Percentiles rank a stretch among this genome's conserved stretches.
These are phyloP conservation scores for Aspergillus piperis DNA, from an alignment of 2,329 filamentous ascomycete species.

Conservation along the genomic window DNA sequence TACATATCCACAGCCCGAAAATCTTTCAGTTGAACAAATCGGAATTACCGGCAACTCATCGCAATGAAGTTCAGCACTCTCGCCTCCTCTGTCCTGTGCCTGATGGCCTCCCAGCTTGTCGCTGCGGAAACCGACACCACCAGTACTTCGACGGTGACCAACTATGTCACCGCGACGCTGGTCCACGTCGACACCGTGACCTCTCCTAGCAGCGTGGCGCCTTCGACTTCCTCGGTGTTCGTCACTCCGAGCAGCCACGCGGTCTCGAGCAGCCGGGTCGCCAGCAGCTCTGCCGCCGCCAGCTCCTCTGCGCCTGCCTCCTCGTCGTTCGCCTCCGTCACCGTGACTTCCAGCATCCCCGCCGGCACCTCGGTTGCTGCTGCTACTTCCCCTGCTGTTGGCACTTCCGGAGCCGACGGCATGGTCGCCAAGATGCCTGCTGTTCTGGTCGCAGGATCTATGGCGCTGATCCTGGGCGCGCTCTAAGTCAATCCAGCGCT, in stretches of 20 bases:
- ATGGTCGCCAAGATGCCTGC: constrained; percentile 30
- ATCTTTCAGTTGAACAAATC: not conserved
- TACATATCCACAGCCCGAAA: not conserved
- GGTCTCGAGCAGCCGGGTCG: constrained; percentile 15
- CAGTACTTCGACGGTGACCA: constrained; percentile 32
- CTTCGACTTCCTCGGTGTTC: constrained; percentile 27
- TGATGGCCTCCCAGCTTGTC: constrained; percentile 36
- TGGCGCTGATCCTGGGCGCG: constrained; percentile 40
- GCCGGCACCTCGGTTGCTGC: constrained; percentile 26
- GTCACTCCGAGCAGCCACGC: constrained; percentile 30
- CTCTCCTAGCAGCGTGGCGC: constrained; percentile 24
- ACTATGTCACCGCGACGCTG: constrained; percentile 47
- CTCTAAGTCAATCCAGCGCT: constrained; percentile 29
- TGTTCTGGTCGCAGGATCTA: constrained; percentile 39
- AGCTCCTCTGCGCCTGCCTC: constrained; percentile 20
- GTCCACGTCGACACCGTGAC: constrained; percentile 46
- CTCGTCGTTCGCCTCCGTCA: constrained; percentile 12
- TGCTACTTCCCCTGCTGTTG: constrained; percentile 15
- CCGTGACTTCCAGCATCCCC: constrained; percentile 17
- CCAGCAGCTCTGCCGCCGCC: constrained; percentile 33
- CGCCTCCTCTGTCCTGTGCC: constrained; percentile 36
- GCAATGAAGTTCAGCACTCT: constrained; percentile 42
- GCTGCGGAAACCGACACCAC: constrained; percentile 30
- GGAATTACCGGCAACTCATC: constrained; percentile 5
- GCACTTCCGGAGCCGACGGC: constrained; percentile 19